Percentiles rank a stretch among this genome's conserved stretches.
phyloP scores from a whole-genome alignment of 495 filamentous ascomycete species.

The Cercophora samala region DNA sequence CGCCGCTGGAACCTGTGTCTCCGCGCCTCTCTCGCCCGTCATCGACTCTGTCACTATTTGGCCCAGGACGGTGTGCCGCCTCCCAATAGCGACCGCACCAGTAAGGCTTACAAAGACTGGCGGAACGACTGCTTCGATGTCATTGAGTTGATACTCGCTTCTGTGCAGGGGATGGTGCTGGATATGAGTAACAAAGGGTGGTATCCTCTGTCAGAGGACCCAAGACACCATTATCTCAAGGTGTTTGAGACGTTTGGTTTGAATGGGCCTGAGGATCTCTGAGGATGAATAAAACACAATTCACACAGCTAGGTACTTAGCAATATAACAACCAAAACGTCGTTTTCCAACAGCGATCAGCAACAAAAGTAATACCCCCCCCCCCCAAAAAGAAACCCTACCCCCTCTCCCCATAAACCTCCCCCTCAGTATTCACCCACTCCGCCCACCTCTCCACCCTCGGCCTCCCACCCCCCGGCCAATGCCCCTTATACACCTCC shows the following conservation, averaged over 20 bases:
- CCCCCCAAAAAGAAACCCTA: neutral
- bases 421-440: slow-evolving; percentile 1
- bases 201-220: slow-evolving; percentile 2
- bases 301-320: too few species aligned
- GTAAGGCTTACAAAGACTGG: slow-evolving; percentile 1
- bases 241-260: slow-evolving; percentile 9
- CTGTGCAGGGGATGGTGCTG: slow-evolving; percentile 4
- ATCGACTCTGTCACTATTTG: slow-evolving; percentile 2
- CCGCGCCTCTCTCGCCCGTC: neutral
- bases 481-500: neutral
- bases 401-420: slow-evolving; percentile 1
- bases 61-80: neutral
- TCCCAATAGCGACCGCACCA: neutral
- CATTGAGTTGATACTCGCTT: slow-evolving; percentile 5
- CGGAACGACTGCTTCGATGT: slow-evolving; percentile 4
- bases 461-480: neutral
- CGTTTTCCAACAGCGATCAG: neutral
- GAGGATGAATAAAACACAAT: neutral
- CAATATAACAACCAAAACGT: neutral
- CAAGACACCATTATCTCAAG: neutral
- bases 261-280: slow-evolving; percentile 4
- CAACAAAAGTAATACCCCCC: neutral
- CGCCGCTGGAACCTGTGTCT: neutral
- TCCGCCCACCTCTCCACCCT: neutral
- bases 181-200: slow-evolving; percentile 6